These are phyloP conservation scores for Capsella rubella DNA, from an alignment of 441 rosid genomes.

Conservation along the genomic window DNA sequence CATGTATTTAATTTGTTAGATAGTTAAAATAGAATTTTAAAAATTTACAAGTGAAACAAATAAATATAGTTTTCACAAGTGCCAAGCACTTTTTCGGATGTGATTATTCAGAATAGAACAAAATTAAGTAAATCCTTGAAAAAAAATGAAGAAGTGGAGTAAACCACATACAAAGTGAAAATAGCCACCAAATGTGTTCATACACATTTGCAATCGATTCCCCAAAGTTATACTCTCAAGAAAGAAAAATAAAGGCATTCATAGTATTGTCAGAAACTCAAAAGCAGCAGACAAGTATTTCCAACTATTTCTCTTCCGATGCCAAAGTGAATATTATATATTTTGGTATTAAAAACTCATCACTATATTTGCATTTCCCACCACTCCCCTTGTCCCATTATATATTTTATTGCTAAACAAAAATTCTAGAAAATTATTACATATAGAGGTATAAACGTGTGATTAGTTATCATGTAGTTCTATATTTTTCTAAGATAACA, in stretches of 20 bases:
- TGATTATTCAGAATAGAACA: neutral
- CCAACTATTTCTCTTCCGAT: conserved; percentile 28
- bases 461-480: neutral
- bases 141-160: neutral
- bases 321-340: neutral
- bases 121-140: neutral
- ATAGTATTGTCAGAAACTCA: conserved; percentile 26
- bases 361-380: neutral
- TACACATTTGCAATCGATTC: conserved; percentile 20
- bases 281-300: conserved; percentile 30
- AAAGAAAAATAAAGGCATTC: conserved; percentile 7
- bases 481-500: neutral
- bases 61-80: neutral
- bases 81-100: neutral
- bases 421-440: neutral
- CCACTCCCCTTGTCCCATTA: neutral
- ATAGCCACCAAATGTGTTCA: neutral
- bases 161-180: neutral
- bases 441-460: neutral
- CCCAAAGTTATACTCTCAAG: conserved; percentile 11
- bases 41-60: no score
- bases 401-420: neutral
- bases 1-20: neutral
- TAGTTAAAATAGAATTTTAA: no score
- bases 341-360: neutral